These are phyloP conservation scores for Trifolium repens DNA, from an alignment of 306 rosid genomes.

Conservation along the genomic window DNA sequence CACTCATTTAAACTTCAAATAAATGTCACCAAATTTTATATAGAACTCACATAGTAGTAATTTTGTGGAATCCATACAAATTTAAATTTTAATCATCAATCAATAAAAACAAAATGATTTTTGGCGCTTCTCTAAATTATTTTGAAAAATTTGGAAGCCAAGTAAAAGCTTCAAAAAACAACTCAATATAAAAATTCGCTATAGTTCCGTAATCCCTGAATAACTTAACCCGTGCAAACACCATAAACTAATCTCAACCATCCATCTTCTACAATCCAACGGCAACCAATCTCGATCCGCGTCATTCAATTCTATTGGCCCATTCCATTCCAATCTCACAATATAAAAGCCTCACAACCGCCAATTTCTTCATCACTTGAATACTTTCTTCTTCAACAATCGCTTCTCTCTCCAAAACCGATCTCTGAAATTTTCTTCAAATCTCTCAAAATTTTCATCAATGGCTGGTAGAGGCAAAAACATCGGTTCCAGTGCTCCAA, in stretches of 20 bases:
- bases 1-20: no score
- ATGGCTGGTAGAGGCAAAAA: constrained; percentile 64
- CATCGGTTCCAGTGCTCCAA: constrained; percentile 70
- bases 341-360: constrained; percentile 52
- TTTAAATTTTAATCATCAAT: no score
- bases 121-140: neutral
- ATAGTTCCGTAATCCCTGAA: neutral
- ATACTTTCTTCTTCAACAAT: neutral
- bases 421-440: neutral
- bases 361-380: neutral
- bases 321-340: constrained; percentile 1
- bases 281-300: constrained; percentile 27
- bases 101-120: no score
- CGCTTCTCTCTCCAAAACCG: neutral
- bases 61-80: no score
- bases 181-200: neutral
- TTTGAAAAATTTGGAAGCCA: neutral
- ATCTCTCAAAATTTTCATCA: neutral
- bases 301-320: constrained; percentile 52
- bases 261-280: constrained; percentile 46
- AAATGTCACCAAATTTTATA: no score
- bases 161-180: neutral
- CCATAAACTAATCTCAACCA: constrained; percentile 50
- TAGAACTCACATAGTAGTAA: no score
- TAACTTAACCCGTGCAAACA: neutral